These are phyloP conservation scores for Gastrolobium villosum DNA, from an alignment of 306 rosid species.

Conservation along the genomic window DNA sequence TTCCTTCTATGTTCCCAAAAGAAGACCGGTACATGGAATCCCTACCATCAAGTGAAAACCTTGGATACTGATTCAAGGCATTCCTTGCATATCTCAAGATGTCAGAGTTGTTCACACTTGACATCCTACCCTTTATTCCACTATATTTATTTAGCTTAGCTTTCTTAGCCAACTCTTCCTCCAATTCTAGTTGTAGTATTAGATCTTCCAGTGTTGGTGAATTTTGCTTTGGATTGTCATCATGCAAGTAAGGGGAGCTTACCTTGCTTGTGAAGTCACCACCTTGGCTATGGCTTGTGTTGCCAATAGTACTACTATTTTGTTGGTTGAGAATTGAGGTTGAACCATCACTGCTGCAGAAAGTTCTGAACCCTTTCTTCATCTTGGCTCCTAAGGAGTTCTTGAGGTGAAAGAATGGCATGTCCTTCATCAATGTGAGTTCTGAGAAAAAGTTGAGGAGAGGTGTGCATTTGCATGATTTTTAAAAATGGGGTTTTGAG, in stretches of 20 bases:
- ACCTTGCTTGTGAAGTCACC: constrained; percentile 49
- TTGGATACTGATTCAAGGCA: constrained; percentile 91
- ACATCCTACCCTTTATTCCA: constrained; percentile 67
- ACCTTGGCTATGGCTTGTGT: constrained; percentile 38
- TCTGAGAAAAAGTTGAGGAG: not conserved
- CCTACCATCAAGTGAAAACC: constrained; percentile 95
- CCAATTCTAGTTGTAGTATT: constrained; percentile 70
- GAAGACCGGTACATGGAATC: constrained; percentile 90
- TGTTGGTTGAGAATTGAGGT: constrained; percentile 72
- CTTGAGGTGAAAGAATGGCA: constrained; percentile 79
- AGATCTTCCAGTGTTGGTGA: constrained; percentile 73
- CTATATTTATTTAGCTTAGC: constrained; percentile 50
- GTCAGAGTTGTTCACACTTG: constrained; percentile 82
- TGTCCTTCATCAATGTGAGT: constrained; percentile 55
- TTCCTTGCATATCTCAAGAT: constrained; percentile 86
- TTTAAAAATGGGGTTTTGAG: constrained; percentile 44
- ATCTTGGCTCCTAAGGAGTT: constrained; percentile 80
- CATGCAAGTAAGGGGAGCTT: constrained; percentile 43
- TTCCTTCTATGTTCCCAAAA: constrained; percentile 61
- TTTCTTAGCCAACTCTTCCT: constrained; percentile 74
- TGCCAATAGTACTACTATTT: constrained; percentile 10
- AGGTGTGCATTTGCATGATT: constrained; percentile 44
- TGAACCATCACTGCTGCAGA: constrained; percentile 64
- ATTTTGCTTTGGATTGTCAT: constrained; percentile 46
- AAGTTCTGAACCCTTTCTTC: constrained; percentile 79